Conservation (phyloP, 768 basidiomycete species). For the Serpula lacrymans region DNA sequence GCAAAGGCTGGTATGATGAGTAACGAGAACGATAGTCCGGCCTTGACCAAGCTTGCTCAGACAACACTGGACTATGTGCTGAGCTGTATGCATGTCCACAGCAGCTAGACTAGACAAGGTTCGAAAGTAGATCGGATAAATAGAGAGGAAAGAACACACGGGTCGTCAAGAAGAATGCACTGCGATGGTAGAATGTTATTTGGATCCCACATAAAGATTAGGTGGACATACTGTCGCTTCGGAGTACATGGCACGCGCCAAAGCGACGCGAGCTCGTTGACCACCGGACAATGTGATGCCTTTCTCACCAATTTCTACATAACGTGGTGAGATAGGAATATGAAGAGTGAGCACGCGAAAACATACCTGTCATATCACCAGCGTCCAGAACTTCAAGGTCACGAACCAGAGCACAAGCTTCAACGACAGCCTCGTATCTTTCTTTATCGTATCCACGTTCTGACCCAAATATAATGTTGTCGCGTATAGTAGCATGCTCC, state of each 20-base stretch:
- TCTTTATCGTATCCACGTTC: constrained; percentile 52
- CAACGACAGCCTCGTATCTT: constrained; percentile 66
- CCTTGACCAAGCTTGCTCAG: constrained; percentile 53
- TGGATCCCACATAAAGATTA: neutral
- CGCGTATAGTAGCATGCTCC: constrained; percentile 76
- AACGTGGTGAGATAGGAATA: neutral
- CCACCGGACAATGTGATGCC: constrained; percentile 67
- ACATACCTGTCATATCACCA: constrained; percentile 70
- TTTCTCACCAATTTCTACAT: constrained; percentile 72
- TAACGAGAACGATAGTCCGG: constrained; percentile 79
- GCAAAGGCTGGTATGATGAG: constrained; percentile 76
- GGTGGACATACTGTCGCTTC: constrained; percentile 44
- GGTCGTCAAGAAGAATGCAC: constrained; percentile 68
- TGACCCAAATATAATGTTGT: constrained; percentile 77
- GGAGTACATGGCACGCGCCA: constrained; percentile 81
- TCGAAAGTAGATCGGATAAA: constrained; percentile 8
- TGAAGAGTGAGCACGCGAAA: neutral
- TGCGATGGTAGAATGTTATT: constrained; percentile 14
- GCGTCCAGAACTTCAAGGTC: constrained; percentile 73
- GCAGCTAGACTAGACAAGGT: constrained; percentile 50
- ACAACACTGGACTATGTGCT: constrained; percentile 62
- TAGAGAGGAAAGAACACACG: constrained; percentile 42
- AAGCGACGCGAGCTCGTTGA: constrained; percentile 67
- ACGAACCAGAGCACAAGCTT: constrained; percentile 69
- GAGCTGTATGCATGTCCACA: constrained; percentile 76